phyloP scores from a whole-genome alignment of 2,329 filamentous ascomycete genomes.

The Fusarium lyarnte region DNA sequence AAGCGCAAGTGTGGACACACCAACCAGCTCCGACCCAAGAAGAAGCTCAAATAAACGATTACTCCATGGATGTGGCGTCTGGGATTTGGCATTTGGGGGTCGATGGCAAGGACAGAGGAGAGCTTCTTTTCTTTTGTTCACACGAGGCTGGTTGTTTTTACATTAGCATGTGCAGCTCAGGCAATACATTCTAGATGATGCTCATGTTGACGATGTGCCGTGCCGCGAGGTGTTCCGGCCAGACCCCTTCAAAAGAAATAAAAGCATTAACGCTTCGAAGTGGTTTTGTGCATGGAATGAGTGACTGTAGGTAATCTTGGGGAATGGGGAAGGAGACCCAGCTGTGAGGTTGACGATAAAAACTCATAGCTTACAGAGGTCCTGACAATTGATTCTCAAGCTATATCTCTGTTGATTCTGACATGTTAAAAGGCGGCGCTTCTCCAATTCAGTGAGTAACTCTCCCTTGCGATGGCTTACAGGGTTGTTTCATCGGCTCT shows the following conservation, averaged over 20 bases:
- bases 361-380: neutral
- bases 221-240: conserved; percentile 35
- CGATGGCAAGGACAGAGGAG: conserved; percentile 49
- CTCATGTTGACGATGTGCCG: conserved; percentile 41
- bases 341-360: neutral
- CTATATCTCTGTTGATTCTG: neutral
- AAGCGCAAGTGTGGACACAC: conserved; percentile 99
- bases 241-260: conserved; percentile 35
- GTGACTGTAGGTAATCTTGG: neutral
- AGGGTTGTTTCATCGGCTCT: conserved; percentile 9
- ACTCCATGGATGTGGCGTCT: conserved; percentile 56
- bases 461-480: neutral
- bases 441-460: neutral
- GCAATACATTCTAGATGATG: conserved; percentile 52
- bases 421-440: neutral
- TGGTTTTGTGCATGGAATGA: neutral
- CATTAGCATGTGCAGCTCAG: conserved; percentile 52
- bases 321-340: neutral
- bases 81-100: conserved; percentile 55
- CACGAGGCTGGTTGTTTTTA: conserved; percentile 53
- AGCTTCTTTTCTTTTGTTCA: conserved; percentile 46
- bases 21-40: conserved; percentile 99
- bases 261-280: conserved; percentile 37
- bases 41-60: conserved; percentile 89
- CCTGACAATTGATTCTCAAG: neutral